Evolutionary conservation across 129 eudicot species (phyloP), one percentile per base, ranked within the genome.

Genomic region (Escallonia rubra): DNA sequence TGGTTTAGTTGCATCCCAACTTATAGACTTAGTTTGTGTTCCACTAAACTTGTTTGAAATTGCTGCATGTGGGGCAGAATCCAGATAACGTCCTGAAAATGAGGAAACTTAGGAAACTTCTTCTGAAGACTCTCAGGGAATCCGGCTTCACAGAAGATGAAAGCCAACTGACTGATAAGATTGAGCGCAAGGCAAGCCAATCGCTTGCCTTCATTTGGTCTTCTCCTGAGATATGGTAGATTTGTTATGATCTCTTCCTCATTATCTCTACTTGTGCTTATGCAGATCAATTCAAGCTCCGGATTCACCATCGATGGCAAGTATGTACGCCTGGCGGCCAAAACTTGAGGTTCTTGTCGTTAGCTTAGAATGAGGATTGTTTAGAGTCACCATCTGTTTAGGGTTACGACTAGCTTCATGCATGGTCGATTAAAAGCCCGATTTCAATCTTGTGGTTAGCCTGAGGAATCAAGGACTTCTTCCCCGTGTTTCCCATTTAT

Each of bases 201-300:
- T 57, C 13, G 12, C 13, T 34, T 66, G 7, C 44, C 10, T 6
- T 14, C 38, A 2, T 34, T 51, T 58, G 61, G 55, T 34, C 52
- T 48, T 4, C 65, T 13, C 10, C 23, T 15, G 23, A 23, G 34
- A 23, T 23, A 23, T 23, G 34, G 34, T 23, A 23, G 34, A 23
- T 23, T 0, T 23, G 34, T 23, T 23, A 23, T 23, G 34, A 23
- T 23, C 34, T 23, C 34, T 23, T 64, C 10, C 49, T n/a, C 42
- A 41, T 47, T 42, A 39, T n/a, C 39, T 58, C 14, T 72, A 39
- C 52, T 41, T 64, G 63, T 15, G 44, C 61, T 52, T 63, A 3
- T 78, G 79, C 96, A 93, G 98, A 85, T 93, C 43, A 84, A 86
- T 58, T 82, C 96, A 59, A 93, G 96, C 81, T 93, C 96, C 61